Conservation (phyloP, 495 filamentous ascomycete species). For the Talaromyces adpressus region DNA sequence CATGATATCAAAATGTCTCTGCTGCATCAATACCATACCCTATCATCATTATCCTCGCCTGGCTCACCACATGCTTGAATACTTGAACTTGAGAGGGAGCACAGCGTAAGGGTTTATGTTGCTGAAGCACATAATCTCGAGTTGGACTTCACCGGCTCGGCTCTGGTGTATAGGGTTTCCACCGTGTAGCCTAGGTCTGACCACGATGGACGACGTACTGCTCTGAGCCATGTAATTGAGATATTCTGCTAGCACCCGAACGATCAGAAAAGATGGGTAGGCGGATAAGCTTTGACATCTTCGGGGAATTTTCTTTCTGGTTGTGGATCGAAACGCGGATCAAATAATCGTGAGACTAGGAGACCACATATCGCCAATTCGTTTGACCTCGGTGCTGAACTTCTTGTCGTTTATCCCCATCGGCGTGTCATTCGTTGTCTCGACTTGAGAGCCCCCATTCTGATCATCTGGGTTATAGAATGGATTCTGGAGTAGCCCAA, state of each 20-base stretch:
- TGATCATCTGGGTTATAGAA: conserved; percentile 91
- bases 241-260: not conserved
- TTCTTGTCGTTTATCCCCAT: conserved; percentile 70
- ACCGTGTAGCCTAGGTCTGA: not conserved
- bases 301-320: not conserved
- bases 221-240: not conserved
- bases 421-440: conserved; percentile 21
- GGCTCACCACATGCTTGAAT: not conserved
- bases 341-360: conserved; percentile 44
- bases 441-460: conserved; percentile 36
- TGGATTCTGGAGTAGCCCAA: conserved; percentile 83
- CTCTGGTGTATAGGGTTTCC: not conserved
- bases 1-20: not conserved
- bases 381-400: conserved; percentile 75
- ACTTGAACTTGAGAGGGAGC: not conserved
- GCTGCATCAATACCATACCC: not conserved
- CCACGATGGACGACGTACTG: not conserved
- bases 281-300: not conserved
- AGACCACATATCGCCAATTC: conserved; percentile 67
- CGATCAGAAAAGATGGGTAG: not conserved
- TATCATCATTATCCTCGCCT: not conserved
- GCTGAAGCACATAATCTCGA: not conserved
- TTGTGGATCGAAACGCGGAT: not conserved
- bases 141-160: not conserved
- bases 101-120: not conserved